phyloP scores from a whole-genome alignment of 345 rosid genomes.

The Turritis glabra region DNA sequence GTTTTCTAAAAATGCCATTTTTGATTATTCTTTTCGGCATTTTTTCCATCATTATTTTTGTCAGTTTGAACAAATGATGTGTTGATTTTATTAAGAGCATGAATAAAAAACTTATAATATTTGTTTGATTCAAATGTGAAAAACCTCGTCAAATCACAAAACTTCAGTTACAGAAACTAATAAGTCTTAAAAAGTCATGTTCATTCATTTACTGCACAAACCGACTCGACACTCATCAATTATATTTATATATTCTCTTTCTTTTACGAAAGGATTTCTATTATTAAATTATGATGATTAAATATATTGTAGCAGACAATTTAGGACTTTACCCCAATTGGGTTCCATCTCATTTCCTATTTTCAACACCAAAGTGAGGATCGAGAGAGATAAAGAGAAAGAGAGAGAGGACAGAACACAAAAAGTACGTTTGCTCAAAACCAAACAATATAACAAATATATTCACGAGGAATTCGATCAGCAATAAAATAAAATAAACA shows the following conservation, averaged over 20 bases:
- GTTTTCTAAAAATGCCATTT: neutral
- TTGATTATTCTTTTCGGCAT: neutral
- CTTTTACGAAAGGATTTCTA: constrained; percentile 17
- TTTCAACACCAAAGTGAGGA: constrained; percentile 24
- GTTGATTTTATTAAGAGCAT: neutral
- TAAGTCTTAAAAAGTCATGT: neutral
- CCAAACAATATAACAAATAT: neutral
- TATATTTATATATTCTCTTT: constrained; percentile 15
- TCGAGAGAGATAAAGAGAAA: constrained; percentile 4
- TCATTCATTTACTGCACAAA: constrained; percentile 24
- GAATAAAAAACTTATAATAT: neutral
- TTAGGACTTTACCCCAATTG: constrained; percentile 40
- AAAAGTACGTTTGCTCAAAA: neutral
- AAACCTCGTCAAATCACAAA: constrained; percentile 27
- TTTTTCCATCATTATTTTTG: no score
- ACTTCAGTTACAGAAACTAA: constrained; percentile 26
- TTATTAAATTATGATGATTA: neutral
- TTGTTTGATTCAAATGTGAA: neutral
- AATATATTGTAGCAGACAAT: constrained; percentile 35
- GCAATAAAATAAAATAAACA: constrained; percentile 4
- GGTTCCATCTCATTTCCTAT: constrained; percentile 39
- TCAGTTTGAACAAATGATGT: neutral
- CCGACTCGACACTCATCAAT: constrained; percentile 36
- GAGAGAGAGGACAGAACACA: neutral
- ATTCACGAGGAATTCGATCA: constrained; percentile 22